Evolutionary conservation across 768 basidiomycete species (phyloP), one percentile per base, ranked within the genome.

Genomic region (Boletus insuetus): DNA sequence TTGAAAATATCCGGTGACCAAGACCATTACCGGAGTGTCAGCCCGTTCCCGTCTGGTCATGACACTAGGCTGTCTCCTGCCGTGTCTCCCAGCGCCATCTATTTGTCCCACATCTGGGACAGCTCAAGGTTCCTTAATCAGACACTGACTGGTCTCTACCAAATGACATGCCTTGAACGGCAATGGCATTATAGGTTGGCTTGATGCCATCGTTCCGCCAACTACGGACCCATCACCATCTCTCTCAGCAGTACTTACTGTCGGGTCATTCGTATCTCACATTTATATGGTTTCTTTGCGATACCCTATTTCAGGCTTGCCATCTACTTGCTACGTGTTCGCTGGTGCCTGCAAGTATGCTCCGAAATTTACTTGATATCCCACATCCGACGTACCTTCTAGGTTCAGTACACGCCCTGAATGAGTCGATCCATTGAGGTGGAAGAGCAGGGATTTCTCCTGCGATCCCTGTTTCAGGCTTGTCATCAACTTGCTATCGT

Each of bases 271-370:
- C 69, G 83, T 83, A 60, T 88, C 92, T 7, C 82, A 78, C 58
- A 74, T 94, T 39, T 87, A 65, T 93, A 91, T 66, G 86, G 82
- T 3, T 91, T 90, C 70, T 88, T 80, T 90, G 88, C 64, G 76
- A 86, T 31, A 75, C 79, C 9, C 63, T 71, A 38, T 74, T 76
- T 48, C 83, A 82, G 66, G 51, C 70, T n/a, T 68, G 83, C 32
- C 89, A 90, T 67, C 72, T 86, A 22, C 58, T 74, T 19, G 59
- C 71, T 12, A 83, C 88, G 74, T 75, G 19, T 43, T 80, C 12
- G 76, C 80, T 43, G 86, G 88, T 34, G 58, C 77, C 52, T 82
- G 89, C 89, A 52, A 72, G 87, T 64, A 44, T n/a, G 53, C 35
- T 41, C 7, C 26, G 24, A 49, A 31, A n/a, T 16, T 46, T 35